These are phyloP conservation scores for Colletotrichum viniferum DNA, from an alignment of 2,329 filamentous ascomycete genomes.

Conservation along the genomic window DNA sequence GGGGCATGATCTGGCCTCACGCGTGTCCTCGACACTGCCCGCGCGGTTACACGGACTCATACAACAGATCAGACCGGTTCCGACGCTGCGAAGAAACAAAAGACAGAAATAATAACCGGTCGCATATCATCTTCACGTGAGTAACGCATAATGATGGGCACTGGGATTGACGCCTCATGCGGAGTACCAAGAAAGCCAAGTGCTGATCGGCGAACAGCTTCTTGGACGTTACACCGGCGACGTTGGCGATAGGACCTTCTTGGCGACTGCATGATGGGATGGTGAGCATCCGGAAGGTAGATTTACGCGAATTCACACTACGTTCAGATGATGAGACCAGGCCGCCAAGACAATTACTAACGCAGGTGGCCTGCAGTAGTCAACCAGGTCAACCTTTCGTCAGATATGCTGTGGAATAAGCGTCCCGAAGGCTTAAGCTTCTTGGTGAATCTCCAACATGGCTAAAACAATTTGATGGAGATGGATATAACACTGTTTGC, in stretches of 20 bases:
- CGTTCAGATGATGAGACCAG: background rate
- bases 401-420: constrained; percentile 6
- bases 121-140: background rate
- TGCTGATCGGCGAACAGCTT: background rate
- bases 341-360: background rate
- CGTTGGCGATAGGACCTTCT: background rate
- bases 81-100: background rate
- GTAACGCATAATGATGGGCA: background rate
- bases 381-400: background rate
- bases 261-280: background rate
- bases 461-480: background rate
- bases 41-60: background rate
- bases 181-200: background rate
- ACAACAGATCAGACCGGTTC: background rate
- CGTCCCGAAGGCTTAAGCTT: constrained; percentile 1
- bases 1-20: background rate
- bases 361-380: background rate
- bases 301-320: background rate
- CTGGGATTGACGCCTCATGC: background rate
- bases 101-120: background rate
- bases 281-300: background rate
- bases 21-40: background rate
- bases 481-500: background rate
- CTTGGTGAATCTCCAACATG: background rate
- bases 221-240: background rate